Evolutionary conservation across 208 protist species (phyloP).

Genomic region (Endotrypanum monterogeii): DNA sequence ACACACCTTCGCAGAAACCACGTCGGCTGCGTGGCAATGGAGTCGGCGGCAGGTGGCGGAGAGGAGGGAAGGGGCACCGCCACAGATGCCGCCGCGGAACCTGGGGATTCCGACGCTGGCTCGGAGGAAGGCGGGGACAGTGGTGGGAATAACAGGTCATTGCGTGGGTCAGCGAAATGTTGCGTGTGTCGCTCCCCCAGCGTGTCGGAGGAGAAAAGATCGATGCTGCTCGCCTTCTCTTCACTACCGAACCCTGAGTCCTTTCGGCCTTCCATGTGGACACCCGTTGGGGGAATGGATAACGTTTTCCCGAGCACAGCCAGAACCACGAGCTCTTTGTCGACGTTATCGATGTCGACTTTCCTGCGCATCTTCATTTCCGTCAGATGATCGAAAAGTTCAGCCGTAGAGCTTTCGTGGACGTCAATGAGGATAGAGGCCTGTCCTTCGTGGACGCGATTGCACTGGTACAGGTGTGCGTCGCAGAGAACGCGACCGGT

Average conservation of each 20-base stretch:
- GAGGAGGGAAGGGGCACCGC: background rate
- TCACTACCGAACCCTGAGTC: background rate
- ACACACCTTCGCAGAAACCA: conserved; percentile 26
- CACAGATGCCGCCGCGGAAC: background rate
- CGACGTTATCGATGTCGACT: conserved; percentile 60
- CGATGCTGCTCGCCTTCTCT: background rate
- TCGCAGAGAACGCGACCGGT: conserved; percentile 84
- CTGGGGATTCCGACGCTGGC: background rate
- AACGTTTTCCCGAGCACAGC: conserved; percentile 22
- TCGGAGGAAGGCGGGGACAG: background rate
- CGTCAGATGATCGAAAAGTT: conserved; percentile 56
- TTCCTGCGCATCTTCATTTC: conserved; percentile 87
- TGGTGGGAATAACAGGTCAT: conserved; percentile 38
- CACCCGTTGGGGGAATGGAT: background rate
- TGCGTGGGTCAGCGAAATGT: conserved; percentile 67
- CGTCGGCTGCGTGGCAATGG: background rate
- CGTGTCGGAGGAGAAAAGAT: background rate
- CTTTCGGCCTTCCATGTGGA: background rate
- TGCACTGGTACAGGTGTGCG: conserved; percentile 71
- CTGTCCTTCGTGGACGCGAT: conserved; percentile 31
- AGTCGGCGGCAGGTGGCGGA: background rate
- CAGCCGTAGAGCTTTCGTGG: conserved; percentile 33
- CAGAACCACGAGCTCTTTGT: conserved; percentile 50
- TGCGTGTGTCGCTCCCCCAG: conserved; percentile 33
- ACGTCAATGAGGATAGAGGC: conserved; percentile 67